Conservation (phyloP, 2,329 filamentous ascomycete genomes). For the Phialocephala subalpina region DNA sequence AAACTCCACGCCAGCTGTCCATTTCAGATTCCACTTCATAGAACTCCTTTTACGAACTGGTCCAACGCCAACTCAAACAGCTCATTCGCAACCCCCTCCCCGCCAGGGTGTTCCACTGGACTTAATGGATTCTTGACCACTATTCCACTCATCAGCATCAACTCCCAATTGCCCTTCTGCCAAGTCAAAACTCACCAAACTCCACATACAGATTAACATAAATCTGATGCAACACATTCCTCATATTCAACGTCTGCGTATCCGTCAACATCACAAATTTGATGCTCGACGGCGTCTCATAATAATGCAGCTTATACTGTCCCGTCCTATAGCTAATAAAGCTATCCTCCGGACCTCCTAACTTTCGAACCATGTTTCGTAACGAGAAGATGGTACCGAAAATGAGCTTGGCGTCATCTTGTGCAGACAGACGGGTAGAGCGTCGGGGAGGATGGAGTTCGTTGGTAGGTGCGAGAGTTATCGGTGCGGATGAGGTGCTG, state of each 20-base stretch:
- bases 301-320: conserved; percentile 98
- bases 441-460: conserved; percentile 43
- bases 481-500: conserved; percentile 47
- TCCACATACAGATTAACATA: conserved; percentile 99
- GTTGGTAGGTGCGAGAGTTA: conserved; percentile 42
- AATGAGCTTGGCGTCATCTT: conserved; percentile 94
- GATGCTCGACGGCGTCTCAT: conserved; percentile 94
- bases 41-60: conserved; percentile 75
- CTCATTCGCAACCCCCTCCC: conserved; percentile 75
- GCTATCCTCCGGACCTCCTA: conserved; percentile 91
- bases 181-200: conserved; percentile 68
- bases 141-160: conserved; percentile 42
- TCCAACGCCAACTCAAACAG: conserved; percentile 77
- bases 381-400: conserved; percentile 97
- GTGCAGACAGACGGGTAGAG: conserved; percentile 51
- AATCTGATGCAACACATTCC: conserved; percentile 95
- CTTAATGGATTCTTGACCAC: conserved; percentile 76
- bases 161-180: not conserved
- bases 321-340: conserved; percentile 94
- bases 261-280: conserved; percentile 98
- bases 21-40: conserved; percentile 43
- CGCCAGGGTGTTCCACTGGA: conserved; percentile 73
- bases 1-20: not conserved
- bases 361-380: conserved; percentile 94
- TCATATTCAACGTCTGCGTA: conserved; percentile 86